Conservation (phyloP, 352 stramenopile genomes). For the Pythium plurisporium region DNA sequence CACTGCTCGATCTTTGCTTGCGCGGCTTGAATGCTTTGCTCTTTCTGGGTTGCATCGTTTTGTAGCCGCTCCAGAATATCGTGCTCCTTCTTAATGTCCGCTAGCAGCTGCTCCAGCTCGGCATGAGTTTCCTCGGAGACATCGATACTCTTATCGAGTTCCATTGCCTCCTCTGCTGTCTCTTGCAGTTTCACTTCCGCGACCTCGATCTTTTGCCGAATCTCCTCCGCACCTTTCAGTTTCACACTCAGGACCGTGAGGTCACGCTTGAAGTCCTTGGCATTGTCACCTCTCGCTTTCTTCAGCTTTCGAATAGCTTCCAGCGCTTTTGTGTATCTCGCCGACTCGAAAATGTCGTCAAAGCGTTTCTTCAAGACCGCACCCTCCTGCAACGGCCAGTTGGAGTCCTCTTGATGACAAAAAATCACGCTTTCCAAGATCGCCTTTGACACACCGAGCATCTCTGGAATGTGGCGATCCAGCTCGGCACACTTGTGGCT, state of each 20-base stretch:
- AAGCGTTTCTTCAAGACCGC: slow-evolving; percentile 99
- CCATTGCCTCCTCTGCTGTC: slow-evolving; percentile 30
- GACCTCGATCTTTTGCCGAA: slow-evolving; percentile 49
- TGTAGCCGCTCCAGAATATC: slow-evolving; percentile 30
- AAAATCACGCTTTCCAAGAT: slow-evolving; percentile 99
- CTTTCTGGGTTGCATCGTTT: slow-evolving; percentile 33
- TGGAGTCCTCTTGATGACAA: slow-evolving; percentile 98
- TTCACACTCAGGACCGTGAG: slow-evolving; percentile 90
- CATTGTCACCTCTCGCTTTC: slow-evolving; percentile 68
- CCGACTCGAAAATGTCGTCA: slow-evolving; percentile 99
- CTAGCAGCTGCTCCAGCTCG: slow-evolving; percentile 48
- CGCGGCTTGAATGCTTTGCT: slow-evolving; percentile 32
- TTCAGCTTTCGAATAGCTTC: slow-evolving; percentile 95
- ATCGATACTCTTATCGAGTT: slow-evolving; percentile 33
- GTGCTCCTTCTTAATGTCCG: slow-evolving; percentile 36
- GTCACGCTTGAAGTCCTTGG: slow-evolving; percentile 94
- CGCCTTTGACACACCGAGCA: slow-evolving; percentile 95
- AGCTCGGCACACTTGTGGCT: slow-evolving; percentile 95
- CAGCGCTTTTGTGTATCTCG: slow-evolving; percentile 97
- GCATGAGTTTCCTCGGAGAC: slow-evolving; percentile 45
- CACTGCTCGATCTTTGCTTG: slow-evolving; percentile 55
- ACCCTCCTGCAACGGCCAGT: slow-evolving; percentile 96
- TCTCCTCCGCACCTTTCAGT: slow-evolving; percentile 50
- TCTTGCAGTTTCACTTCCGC: slow-evolving; percentile 41
- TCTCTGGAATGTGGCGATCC: slow-evolving; percentile 91